Percentiles rank a stretch among this genome's conserved stretches.
phyloP scores from a whole-genome alignment of 768 basidiomycete species.

The Stropharia rugosoannulata region DNA sequence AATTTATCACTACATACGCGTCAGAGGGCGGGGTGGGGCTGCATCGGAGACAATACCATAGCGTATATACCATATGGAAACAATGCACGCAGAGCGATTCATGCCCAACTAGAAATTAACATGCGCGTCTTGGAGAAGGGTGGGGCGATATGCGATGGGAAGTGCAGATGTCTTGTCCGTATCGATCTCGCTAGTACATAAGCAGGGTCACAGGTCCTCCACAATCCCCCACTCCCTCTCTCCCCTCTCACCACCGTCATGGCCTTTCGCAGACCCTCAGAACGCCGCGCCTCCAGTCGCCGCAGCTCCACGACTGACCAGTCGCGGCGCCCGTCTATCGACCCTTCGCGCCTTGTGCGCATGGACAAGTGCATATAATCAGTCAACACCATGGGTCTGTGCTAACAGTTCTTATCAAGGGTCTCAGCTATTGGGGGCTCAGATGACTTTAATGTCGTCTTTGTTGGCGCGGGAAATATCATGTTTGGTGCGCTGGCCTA shows the following conservation, averaged over 20 bases:
- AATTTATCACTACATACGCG: background rate
- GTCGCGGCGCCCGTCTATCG: conserved; percentile 72
- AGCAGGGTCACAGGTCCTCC: background rate
- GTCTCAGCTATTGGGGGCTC: conserved; percentile 52
- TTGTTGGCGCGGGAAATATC: conserved; percentile 95
- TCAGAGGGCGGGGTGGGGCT: too few species aligned
- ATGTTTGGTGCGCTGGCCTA: conserved; percentile 73
- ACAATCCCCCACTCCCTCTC: background rate
- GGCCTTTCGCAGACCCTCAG: conserved; percentile 12
- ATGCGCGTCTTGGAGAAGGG: background rate
- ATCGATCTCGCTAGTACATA: conserved; percentile 6
- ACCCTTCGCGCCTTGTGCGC: conserved; percentile 71
- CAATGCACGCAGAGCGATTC: background rate
- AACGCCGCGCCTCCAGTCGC: conserved; percentile 44
- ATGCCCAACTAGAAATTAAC: background rate
- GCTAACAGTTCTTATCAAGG: conserved; percentile 28
- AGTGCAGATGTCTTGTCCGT: background rate
- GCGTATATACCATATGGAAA: background rate
- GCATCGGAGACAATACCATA: background rate
- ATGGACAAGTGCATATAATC: conserved; percentile 67
- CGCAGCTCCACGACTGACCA: conserved; percentile 22
- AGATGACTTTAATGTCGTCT: conserved; percentile 89
- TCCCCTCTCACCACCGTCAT: background rate
- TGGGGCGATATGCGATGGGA: background rate
- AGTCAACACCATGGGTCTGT: conserved; percentile 4